Base-by-base conservation (phyloP, 176 grass and related monocot genomes). In the Zoysia japonica region DNA sequence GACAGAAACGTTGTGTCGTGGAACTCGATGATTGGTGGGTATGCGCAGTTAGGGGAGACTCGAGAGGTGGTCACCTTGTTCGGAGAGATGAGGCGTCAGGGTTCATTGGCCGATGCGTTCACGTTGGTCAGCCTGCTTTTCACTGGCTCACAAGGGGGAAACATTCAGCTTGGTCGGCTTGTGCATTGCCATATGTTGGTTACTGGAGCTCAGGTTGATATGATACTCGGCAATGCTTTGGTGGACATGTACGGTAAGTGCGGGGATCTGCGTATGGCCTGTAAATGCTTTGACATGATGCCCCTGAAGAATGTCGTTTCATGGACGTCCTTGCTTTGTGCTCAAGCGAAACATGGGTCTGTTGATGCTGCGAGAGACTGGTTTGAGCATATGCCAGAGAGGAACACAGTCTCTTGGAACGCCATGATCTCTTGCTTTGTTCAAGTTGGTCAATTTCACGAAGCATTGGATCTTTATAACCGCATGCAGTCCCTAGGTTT, bases 371-470 rank as follows among this genome's bases (percentile, higher is more conserved):
- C 76, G 11, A 83, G 84, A 38, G 41, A 79, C 7, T 83, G 62
- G 88, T 90, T 90, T 54, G 80, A 86, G 8, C 70, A 59, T 48
- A 84, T 87, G 76, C 64, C 84, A 38, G 84, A 76, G 57, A 80
- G 64, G 70, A 87, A 66, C 56, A 54, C 51, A 72, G 47, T 86
- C 64, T 90, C 84, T 19, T 90, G 84, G 88, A 90, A 83, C 53
- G 80, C 76, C 71, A 87, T 90, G 80, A 87, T 90, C 54, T 84
- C 70, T 87, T 87, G 80, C 76, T 84, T 84, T 73, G 75, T 87
- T 38, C 84, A 87, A 2, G 8, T 16, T 80, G 80, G 80, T 1
- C 41, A 9, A 28, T 87, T 0, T 19, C 49, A 12, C 54, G 88
- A 90, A 67, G 71, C 80, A 5, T 61, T 90, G 76, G 56, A 60